Conservation (phyloP, 805 yeast genomes). For the Metschnikowia peoriensis region DNA sequence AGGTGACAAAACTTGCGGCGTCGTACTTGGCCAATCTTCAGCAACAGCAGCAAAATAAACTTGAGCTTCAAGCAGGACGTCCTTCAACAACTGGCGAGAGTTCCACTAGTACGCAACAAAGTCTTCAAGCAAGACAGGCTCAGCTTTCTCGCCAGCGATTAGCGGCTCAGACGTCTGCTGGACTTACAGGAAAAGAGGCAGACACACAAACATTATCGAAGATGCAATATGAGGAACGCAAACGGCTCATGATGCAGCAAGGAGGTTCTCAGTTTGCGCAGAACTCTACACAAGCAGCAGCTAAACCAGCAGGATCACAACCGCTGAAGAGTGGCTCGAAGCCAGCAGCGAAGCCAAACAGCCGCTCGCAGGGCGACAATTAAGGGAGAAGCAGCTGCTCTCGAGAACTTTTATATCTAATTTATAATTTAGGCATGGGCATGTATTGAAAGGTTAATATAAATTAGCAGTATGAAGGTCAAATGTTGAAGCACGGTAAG, state of each 20-base stretch:
- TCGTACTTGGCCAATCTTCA: constrained; percentile 59
- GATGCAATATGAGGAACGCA: constrained; percentile 37
- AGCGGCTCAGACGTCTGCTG: constrained; percentile 11
- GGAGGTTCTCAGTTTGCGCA: constrained; percentile 14
- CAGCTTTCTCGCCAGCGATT: constrained; percentile 13
- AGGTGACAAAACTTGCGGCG: constrained; percentile 65
- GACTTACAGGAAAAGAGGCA: constrained; percentile 12
- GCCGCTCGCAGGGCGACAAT: not conserved
- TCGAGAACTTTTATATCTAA: too few species aligned
- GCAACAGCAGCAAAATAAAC: constrained; percentile 46
- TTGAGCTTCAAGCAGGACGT: constrained; percentile 14
- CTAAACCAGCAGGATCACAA: not conserved
- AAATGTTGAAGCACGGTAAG: too few species aligned
- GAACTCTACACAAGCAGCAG: not conserved
- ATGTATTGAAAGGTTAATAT: too few species aligned
- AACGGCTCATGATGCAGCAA: constrained; percentile 33
- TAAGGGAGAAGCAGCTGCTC: not conserved
- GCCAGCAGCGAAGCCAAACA: not conserved
- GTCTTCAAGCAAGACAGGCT: constrained; percentile 15
- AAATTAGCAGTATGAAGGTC: too few species aligned
- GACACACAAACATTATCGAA: constrained; percentile 28
- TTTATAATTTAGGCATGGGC: too few species aligned
- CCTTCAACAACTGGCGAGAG: constrained; percentile 14
- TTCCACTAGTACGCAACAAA: constrained; percentile 11
- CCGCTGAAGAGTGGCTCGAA: not conserved